Evolutionary conservation across 495 filamentous ascomycete genomes (phyloP), one percentile per base, ranked within the genome.

Genomic region (Echria macrotheca): DNA sequence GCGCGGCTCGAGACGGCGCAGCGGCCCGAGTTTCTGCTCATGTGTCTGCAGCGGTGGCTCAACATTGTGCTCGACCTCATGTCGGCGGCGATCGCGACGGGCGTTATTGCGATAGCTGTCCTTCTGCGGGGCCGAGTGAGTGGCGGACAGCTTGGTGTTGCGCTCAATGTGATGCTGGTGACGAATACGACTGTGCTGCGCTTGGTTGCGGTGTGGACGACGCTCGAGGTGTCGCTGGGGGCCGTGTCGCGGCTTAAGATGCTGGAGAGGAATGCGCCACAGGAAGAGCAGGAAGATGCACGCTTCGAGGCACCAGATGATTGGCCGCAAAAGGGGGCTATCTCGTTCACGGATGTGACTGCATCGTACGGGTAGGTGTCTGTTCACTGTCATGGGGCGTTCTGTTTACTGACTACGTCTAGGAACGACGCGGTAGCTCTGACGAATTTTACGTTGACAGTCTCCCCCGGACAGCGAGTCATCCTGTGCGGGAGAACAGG

Each of bases 141-240:
- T 9, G 59, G 58, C 0, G 56, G 56, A 2, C 52, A 63, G 10
- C 37, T 68, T 10, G 65, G 63, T 3, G 59, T 66, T 4, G 58
- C 58, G 28, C 55, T 66, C 9, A 57, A 56, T 5, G 25, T 68
- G 0, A 54, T 64, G 12, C 49, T 68, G 1, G 54, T 55, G 9
- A 51, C 63, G 2, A 72, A 62, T 17, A 56, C 59, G 18, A 67
- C 54, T 22, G 53, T 73, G 4, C 49, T 60, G 17, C 12, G 49
- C 5, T 46, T 71, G 10, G 65, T 76, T 8, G 52, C 50, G 12
- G 55, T 43, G 1, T 80, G 69, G 69, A 76, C 75, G 0, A 47
- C 59, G 18, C 52, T 81, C 5, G 78, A 82, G 40, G 73, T 71
- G 1, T 78, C 69, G 0, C 63, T 81, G 8, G 79, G 77, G 0